Base-by-base conservation (phyloP, 23 red algal genomes). In the Chondrus crispus region DNA sequence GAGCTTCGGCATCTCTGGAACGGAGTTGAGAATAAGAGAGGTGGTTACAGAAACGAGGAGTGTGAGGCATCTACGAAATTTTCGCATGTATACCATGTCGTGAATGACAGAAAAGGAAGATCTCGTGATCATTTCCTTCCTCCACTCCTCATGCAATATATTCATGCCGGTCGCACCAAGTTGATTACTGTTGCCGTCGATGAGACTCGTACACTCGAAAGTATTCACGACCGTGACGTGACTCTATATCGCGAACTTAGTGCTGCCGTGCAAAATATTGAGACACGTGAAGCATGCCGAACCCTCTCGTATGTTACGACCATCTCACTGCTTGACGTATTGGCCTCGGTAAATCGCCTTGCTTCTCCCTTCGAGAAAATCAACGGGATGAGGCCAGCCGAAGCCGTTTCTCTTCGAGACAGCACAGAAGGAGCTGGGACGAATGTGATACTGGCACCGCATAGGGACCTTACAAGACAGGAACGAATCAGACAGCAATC, bases 111-210 rank as follows among this genome's bases (percentile, higher is more conserved):
- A 54, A 68, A 87, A 30, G 53, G 26, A 38, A 72, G 20, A 42
- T 46, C 64, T 51, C 64, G 45, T 2, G 84, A 72, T 28, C 35
- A 43, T 11, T 16, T 71, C 19, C 64, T 87, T 74, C 84, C 84
- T 52, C 63, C 84, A 47, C 6, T 29, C 32, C 64, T 87, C 46
- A 7, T 87, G 19, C 84, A 87, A 46, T 20, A 53, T 11, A 66
- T 72, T 40, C 46, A 72, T 37, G 62, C 62, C 29, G 84, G 84
- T 13, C 47, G 66, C 53, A 72, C 63, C 3, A 42, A 66, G 28
- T 54, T 87, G 45, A 72, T 87, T 24, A 87, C 84, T 13, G 84
- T 87, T 19, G 46, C 46, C 40, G 84, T 87, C 22, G 84, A 87
- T 42, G 84, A 87, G 74, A 8, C 60, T 28, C 62, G 84, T 46